Evolutionary conservation across 768 basidiomycete genomes (phyloP).

Genomic region (Neoboletus brunneissimus): DNA sequence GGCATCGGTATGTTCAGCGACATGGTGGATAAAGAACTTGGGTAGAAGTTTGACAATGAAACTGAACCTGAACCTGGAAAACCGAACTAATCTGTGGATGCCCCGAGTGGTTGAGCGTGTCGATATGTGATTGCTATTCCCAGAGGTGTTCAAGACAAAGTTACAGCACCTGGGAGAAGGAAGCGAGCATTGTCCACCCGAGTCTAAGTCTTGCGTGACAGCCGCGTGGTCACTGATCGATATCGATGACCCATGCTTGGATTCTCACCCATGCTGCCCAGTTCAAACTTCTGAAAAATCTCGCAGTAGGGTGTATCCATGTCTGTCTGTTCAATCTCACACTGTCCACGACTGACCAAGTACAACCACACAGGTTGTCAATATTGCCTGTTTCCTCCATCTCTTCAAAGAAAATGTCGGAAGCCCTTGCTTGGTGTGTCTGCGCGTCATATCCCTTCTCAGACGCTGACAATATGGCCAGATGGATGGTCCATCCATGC

Average conservation of each 20-base stretch:
- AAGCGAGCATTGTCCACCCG: too few relatives aligned
- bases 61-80: neutral
- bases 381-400: conserved; percentile 56
- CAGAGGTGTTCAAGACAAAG: neutral
- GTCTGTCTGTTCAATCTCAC: conserved; percentile 14
- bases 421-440: conserved; percentile 48
- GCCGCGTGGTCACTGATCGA: neutral
- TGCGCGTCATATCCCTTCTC: neutral
- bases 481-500: conserved; percentile 78
- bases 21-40: conserved; percentile 11
- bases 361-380: conserved; percentile 45
- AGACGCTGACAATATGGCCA: conserved; percentile 25
- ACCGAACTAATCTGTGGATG: neutral
- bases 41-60: neutral
- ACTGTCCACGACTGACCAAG: neutral
- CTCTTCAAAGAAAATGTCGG: conserved; percentile 63
- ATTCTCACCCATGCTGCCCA: conserved; percentile 9
- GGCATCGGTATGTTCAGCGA: conserved; percentile 19
- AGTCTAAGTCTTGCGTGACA: neutral
- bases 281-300: conserved; percentile 16
- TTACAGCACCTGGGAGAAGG: neutral
- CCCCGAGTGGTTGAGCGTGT: neutral
- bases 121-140: neutral
- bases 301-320: conserved; percentile 28
- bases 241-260: conserved; percentile 18